Evolutionary conservation across 176 grass and related monocot genomes (phyloP).

Genomic region (Elymus sibiricus): DNA sequence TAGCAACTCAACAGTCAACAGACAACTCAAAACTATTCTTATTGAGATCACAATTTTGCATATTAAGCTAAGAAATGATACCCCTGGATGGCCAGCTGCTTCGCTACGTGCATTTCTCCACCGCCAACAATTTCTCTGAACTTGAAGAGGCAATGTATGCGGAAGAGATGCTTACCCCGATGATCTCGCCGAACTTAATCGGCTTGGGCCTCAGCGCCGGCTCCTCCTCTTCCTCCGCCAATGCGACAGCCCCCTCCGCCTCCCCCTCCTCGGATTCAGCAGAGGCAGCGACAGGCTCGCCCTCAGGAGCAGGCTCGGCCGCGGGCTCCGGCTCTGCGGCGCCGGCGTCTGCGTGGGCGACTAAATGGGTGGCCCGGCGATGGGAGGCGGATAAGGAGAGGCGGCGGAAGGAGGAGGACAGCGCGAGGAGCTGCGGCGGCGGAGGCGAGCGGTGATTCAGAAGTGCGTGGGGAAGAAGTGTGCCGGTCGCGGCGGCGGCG

Average conservation of each 20-base stretch:
- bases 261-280: conserved; percentile 40
- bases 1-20: conserved; percentile 9
- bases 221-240: conserved; percentile 28
- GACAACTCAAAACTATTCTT: neutral
- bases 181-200: conserved; percentile 84
- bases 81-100: neutral
- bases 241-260: conserved; percentile 30
- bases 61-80: neutral
- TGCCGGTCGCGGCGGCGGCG: conserved; percentile 27
- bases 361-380: conserved; percentile 35
- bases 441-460: conserved; percentile 28
- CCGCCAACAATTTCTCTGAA: neutral
- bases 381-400: conserved; percentile 40
- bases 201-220: conserved; percentile 49
- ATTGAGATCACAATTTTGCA: neutral
- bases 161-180: conserved; percentile 61
- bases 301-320: neutral
- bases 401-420: conserved; percentile 45
- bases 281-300: conserved; percentile 18
- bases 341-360: conserved; percentile 36
- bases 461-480: conserved; percentile 28
- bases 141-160: neutral
- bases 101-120: neutral
- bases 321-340: conserved; percentile 28
- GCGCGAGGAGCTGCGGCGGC: conserved; percentile 26